phyloP scores from a whole-genome alignment of 169 alveolate species.

The Plasmodium yoelii region DNA sequence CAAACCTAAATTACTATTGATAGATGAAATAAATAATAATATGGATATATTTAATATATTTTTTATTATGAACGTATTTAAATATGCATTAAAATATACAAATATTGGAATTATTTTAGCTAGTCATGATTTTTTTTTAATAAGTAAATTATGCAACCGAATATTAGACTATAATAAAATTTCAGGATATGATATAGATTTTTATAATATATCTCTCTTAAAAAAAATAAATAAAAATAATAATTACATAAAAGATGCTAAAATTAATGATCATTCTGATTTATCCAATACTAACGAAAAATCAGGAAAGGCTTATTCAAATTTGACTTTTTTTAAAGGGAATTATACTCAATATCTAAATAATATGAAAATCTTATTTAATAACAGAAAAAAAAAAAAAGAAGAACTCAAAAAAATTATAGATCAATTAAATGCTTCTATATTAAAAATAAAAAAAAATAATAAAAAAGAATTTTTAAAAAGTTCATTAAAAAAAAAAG shows the following conservation, averaged over 20 bases:
- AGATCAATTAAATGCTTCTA: constrained; percentile 49
- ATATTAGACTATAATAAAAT: constrained; percentile 66
- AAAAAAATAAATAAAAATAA: constrained; percentile 24
- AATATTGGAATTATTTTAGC: constrained; percentile 64
- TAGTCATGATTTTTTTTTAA: constrained; percentile 69
- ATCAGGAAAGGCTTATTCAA: background rate
- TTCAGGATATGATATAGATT: constrained; percentile 41
- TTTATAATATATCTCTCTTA: constrained; percentile 28
- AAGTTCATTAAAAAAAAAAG: constrained; percentile 49
- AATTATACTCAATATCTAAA: constrained; percentile 42
- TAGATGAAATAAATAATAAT: constrained; percentile 87
- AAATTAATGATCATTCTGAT: background rate
- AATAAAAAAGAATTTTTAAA: constrained; percentile 70
- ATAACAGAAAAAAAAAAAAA: constrained; percentile 59
- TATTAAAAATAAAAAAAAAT: constrained; percentile 45
- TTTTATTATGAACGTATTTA: constrained; percentile 67
- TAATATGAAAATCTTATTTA: constrained; percentile 61
- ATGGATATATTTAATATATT: constrained; percentile 79
- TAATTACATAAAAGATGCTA: constrained; percentile 11
- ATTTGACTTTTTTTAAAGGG: constrained; percentile 47
- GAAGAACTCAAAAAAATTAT: constrained; percentile 69
- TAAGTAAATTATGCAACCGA: constrained; percentile 63
- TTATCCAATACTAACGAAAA: background rate
- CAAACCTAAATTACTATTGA: constrained; percentile 76
- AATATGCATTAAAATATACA: constrained; percentile 50